These are phyloP conservation scores for Ulota crispa DNA, from an alignment of 225 moss, liverwort and hornwort species.

Conservation along the genomic window DNA sequence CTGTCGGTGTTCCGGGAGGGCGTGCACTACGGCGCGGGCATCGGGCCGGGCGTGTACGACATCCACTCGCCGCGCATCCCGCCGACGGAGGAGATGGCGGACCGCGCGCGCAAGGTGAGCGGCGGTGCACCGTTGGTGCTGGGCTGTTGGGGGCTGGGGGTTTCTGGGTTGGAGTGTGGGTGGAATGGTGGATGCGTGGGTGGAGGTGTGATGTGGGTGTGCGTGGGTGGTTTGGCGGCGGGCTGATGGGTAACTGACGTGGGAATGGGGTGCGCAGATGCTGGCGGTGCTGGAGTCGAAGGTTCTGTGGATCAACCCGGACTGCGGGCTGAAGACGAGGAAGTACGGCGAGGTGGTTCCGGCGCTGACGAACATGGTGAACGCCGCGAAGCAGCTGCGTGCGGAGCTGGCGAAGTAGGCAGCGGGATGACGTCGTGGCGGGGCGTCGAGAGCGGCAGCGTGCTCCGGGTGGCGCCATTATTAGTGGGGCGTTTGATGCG, in stretches of 20 bases:
- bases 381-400: constrained; percentile 73
- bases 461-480: neutral
- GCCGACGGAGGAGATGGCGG: constrained; percentile 63
- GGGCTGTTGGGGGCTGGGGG: too few species aligned
- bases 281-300: constrained; percentile 49
- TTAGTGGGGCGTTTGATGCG: neutral
- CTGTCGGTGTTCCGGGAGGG: constrained; percentile 78
- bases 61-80: constrained; percentile 95
- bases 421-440: neutral
- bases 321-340: constrained; percentile 61
- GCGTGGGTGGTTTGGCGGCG: too few species aligned
- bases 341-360: constrained; percentile 43
- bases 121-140: too few species aligned
- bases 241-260: neutral
- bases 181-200: too few species aligned
- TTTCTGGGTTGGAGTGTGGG: too few species aligned
- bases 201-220: too few species aligned
- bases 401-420: constrained; percentile 59
- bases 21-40: constrained; percentile 68
- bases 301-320: constrained; percentile 89
- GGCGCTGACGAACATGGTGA: constrained; percentile 51
- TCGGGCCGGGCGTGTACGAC: constrained; percentile 90
- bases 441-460: neutral
- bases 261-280: constrained; percentile 36
- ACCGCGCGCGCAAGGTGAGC: constrained; percentile 55